Conservation (phyloP, 75 land plant species). For the Cryptomeria japonica region DNA sequence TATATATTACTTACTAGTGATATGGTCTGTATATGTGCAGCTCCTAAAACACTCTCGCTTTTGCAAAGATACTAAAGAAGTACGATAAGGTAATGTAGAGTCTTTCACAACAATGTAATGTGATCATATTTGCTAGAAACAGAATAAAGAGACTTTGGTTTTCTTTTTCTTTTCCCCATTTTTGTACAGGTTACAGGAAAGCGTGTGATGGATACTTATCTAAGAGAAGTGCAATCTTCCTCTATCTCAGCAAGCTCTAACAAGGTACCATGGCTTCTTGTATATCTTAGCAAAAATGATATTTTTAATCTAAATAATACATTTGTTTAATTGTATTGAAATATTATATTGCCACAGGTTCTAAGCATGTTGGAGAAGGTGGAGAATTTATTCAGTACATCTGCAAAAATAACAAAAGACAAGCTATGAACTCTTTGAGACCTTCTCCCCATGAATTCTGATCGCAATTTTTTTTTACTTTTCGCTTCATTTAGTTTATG, state of each 20-base stretch:
- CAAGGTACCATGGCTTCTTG: constrained; percentile 18
- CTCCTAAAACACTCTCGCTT: constrained; percentile 37
- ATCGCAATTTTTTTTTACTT: constrained; percentile 25
- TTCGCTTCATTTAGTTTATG: no score
- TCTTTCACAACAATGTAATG: no score
- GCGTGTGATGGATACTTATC: constrained; percentile 27
- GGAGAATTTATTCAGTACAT: constrained; percentile 37
- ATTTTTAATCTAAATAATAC: no score
- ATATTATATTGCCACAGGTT: constrained; percentile 21
- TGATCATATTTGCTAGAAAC: neutral
- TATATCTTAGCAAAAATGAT: neutral
- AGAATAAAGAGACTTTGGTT: no score
- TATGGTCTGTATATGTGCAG: constrained; percentile 12
- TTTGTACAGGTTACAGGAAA: constrained; percentile 26
- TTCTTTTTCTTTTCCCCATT: neutral
- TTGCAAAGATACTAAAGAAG: constrained; percentile 51
- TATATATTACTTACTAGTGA: neutral
- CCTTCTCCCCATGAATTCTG: constrained; percentile 27
- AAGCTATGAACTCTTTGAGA: constrained; percentile 36
- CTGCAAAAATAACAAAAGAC: constrained; percentile 24
- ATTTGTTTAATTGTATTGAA: neutral
- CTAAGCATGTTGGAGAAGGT: constrained; percentile 32
- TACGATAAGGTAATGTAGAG: constrained; percentile 35
- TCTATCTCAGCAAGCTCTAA: constrained; percentile 38
- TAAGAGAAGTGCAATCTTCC: constrained; percentile 40